phyloP scores from a whole-genome alignment of 225 moss, liverwort and hornwort genomes.

The Takakia lepidozioides region DNA sequence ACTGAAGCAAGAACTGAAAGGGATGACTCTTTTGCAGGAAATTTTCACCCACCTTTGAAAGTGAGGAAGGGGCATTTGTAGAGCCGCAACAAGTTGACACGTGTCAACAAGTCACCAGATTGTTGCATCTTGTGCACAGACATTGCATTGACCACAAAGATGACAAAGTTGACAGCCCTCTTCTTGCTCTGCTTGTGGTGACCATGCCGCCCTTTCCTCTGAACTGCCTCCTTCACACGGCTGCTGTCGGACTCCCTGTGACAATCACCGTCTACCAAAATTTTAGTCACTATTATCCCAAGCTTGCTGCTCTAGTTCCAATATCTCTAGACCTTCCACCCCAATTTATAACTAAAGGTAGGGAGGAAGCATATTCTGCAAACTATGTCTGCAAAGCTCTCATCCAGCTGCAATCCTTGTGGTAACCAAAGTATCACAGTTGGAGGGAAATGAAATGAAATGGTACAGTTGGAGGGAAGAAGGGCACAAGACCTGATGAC shows the following conservation, averaged over 20 bases:
- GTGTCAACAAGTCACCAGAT: slow-evolving; percentile 22
- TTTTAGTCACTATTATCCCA: slow-evolving; percentile 1
- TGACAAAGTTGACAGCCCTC: slow-evolving; percentile 51
- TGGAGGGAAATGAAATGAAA: not conserved
- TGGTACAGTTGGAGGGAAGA: not conserved
- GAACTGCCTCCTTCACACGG: slow-evolving; percentile 38
- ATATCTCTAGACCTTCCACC: too few relatives aligned
- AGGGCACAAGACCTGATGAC: slow-evolving; percentile 40
- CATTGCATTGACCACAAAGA: slow-evolving; percentile 60
- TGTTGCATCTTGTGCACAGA: slow-evolving; percentile 34
- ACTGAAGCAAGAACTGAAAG: too few relatives aligned
- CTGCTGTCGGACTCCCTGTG: slow-evolving; percentile 50
- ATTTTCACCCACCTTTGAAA: slow-evolving; percentile 74
- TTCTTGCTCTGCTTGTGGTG: slow-evolving; percentile 49
- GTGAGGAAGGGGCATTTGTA: slow-evolving; percentile 57
- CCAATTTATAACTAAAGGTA: too few relatives aligned
- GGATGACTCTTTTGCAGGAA: too few relatives aligned
- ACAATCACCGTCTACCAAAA: slow-evolving; percentile 6
- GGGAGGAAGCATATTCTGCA: too few relatives aligned
- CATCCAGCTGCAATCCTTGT: not conserved
- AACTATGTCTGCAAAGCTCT: too few relatives aligned
- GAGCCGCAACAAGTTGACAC: slow-evolving; percentile 34
- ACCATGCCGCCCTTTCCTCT: slow-evolving; percentile 48
- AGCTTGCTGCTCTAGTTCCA: too few relatives aligned
- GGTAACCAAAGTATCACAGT: not conserved